These are phyloP conservation scores for Fusarium guadeloupense DNA, from an alignment of 2,329 filamentous ascomycete genomes.

Conservation along the genomic window DNA sequence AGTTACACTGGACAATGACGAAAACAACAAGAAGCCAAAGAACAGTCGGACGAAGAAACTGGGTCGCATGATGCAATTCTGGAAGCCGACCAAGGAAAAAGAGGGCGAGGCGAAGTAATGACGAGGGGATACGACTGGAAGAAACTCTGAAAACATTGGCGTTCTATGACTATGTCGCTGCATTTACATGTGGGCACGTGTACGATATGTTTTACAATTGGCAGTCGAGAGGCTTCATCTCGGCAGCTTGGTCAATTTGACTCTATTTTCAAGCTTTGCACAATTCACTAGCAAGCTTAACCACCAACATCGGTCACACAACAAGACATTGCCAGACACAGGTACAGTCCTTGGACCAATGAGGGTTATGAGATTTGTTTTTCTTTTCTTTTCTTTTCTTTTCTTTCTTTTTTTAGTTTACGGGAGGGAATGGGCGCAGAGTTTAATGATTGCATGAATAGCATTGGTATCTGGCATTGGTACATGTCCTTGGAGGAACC, in stretches of 20 bases:
- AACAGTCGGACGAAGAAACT: conserved; percentile 73
- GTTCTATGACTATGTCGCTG: conserved; percentile 39
- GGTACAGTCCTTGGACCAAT: conserved; percentile 17
- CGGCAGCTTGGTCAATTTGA: conserved; percentile 1
- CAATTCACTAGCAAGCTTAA: conserved; percentile 4
- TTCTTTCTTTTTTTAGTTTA: conserved; percentile 30
- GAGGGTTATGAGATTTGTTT: conserved; percentile 20
- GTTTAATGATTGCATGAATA: conserved; percentile 53
- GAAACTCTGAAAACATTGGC: conserved; percentile 23
- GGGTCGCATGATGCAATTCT: conserved; percentile 81
- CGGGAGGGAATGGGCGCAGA: conserved; percentile 37
- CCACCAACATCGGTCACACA: conserved; percentile 10
- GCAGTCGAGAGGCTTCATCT: conserved; percentile 16
- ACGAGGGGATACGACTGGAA: conserved; percentile 7
- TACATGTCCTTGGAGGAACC: conserved; percentile 33
- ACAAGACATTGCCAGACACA: conserved; percentile 21
- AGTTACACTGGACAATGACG: conserved; percentile 64
- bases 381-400: no score
- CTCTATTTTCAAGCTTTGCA: background rate
- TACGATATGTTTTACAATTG: conserved; percentile 46
- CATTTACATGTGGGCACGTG: conserved; percentile 52
- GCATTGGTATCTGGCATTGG: conserved; percentile 47
- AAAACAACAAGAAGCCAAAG: conserved; percentile 63
- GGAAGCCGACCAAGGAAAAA: conserved; percentile 70
- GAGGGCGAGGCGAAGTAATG: conserved; percentile 44